Evolutionary conservation across 208 protist genomes (phyloP).

Genomic region (Leishmania amazonensis): DNA sequence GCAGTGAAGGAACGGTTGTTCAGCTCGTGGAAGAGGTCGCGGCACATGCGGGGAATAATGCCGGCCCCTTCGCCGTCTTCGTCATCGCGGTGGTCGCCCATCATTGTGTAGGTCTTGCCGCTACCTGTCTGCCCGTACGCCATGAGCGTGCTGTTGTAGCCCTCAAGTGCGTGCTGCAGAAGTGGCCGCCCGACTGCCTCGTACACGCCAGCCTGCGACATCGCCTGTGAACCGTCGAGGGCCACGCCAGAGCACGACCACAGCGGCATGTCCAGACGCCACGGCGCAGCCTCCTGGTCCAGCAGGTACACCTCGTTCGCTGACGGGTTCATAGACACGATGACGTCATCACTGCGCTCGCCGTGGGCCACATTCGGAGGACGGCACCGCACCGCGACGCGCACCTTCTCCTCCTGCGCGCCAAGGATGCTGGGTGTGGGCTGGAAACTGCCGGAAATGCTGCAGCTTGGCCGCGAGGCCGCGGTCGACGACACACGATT

Average conservation of each 20-base stretch:
- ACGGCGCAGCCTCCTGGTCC: slow-evolving; percentile 38
- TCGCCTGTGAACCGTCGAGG: slow-evolving; percentile 42
- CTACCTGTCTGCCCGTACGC: slow-evolving; percentile 92
- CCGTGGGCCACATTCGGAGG: slow-evolving; percentile 47
- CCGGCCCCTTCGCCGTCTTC: slow-evolving; percentile 41
- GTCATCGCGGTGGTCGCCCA: slow-evolving; percentile 48
- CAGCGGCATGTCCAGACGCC: slow-evolving; percentile 65
- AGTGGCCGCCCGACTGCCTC: slow-evolving; percentile 85
- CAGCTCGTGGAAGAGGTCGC: slow-evolving; percentile 78
- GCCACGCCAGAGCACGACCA: slow-evolving; percentile 66
- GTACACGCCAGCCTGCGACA: slow-evolving; percentile 83
- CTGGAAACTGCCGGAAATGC: slow-evolving; percentile 31
- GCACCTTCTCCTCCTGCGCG: slow-evolving; percentile 56
- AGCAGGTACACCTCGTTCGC: slow-evolving; percentile 41
- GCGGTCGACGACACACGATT: slow-evolving; percentile 1
- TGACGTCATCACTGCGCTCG: slow-evolving; percentile 44
- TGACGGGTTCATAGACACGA: slow-evolving; percentile 76
- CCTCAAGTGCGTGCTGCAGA: slow-evolving; percentile 89
- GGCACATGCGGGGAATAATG: slow-evolving; percentile 85
- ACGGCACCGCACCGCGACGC: slow-evolving; percentile 79
- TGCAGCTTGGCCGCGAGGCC: slow-evolving; percentile 18
- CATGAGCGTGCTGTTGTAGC: slow-evolving; percentile 92
- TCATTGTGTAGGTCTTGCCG: slow-evolving; percentile 93
- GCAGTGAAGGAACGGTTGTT: slow-evolving; percentile 43
- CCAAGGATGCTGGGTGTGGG: slow-evolving; percentile 7